These are phyloP conservation scores for Penicillium bovifimosum DNA, from an alignment of 495 filamentous ascomycete species.

Conservation along the genomic window DNA sequence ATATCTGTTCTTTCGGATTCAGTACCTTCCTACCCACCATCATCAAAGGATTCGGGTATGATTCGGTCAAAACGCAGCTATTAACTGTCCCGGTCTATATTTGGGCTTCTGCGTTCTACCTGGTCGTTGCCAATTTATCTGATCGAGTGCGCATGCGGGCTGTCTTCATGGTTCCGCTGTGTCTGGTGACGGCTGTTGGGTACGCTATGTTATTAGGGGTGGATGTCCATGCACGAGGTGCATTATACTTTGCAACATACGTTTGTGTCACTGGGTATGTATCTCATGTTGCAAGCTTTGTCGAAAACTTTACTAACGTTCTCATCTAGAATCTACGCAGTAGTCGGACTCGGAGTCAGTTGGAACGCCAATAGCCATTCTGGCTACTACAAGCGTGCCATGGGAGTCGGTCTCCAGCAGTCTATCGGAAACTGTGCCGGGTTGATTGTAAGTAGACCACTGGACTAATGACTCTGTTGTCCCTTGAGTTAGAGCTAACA, in stretches of 20 bases:
- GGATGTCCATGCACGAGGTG: constrained; percentile 9
- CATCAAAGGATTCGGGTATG: constrained; percentile 12
- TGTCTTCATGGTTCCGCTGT: constrained; percentile 12
- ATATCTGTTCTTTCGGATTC: constrained; percentile 13
- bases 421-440: constrained; percentile 14
- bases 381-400: constrained; percentile 13
- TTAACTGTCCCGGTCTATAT: constrained; percentile 19
- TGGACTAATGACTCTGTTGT: background rate
- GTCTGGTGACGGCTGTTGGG: constrained; percentile 12
- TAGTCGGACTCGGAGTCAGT: constrained; percentile 11
- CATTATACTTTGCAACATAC: constrained; percentile 15
- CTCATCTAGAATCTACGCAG: background rate
- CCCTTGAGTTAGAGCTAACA: background rate
- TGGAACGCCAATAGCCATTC: constrained; percentile 17
- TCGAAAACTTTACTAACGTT: background rate
- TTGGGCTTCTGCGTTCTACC: constrained; percentile 11
- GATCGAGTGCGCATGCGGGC: constrained; percentile 15
- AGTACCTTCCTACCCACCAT: constrained; percentile 18
- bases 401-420: constrained; percentile 14
- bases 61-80: constrained; percentile 11
- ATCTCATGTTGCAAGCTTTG: background rate
- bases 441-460: constrained; percentile 8
- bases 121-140: constrained; percentile 11
- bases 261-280: constrained; percentile 17
- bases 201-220: constrained; percentile 14